These are phyloP conservation scores for Ordospora pajunii DNA, from an alignment of 371 early-diverging fungal species.

Conservation along the genomic window DNA sequence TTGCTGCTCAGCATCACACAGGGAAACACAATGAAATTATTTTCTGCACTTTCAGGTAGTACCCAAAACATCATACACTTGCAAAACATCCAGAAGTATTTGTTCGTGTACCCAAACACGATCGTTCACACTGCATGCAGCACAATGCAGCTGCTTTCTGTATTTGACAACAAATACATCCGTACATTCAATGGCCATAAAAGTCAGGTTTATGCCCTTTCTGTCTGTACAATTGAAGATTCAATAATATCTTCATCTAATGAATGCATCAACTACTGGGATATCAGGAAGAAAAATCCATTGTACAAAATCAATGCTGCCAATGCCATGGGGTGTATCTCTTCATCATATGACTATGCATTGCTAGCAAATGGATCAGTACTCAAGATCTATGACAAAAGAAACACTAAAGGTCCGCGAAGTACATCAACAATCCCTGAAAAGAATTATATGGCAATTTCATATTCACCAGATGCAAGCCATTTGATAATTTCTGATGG, in stretches of 20 bases:
- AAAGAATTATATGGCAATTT: conserved; percentile 9
- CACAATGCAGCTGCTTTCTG: conserved; percentile 6
- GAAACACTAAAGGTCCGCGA: conserved; percentile 19
- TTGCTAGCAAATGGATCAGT: conserved; percentile 16
- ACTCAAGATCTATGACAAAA: conserved; percentile 30
- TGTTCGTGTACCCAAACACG: conserved; percentile 27
- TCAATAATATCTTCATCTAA: background rate
- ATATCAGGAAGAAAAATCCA: conserved; percentile 35
- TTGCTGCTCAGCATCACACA: conserved; percentile 16
- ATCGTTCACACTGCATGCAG: conserved; percentile 22
- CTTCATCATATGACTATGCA: conserved; percentile 3
- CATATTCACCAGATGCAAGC: conserved; percentile 15
- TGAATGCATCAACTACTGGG: conserved; percentile 17
- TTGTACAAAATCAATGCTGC: background rate
- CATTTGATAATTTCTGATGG: background rate
- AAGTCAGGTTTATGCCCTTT: background rate
- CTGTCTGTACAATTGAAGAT: conserved; percentile 19
- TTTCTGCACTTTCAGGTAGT: background rate
- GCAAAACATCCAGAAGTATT: conserved; percentile 10
- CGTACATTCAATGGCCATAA: conserved; percentile 7
- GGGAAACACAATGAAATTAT: background rate
- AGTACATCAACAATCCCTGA: background rate
- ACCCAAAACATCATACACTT: conserved; percentile 28
- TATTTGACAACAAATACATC: conserved; percentile 39
- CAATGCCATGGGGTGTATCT: conserved; percentile 5